Base-by-base conservation (phyloP, 2,329 filamentous ascomycete genomes). In the Parafenestella ontariensis region DNA sequence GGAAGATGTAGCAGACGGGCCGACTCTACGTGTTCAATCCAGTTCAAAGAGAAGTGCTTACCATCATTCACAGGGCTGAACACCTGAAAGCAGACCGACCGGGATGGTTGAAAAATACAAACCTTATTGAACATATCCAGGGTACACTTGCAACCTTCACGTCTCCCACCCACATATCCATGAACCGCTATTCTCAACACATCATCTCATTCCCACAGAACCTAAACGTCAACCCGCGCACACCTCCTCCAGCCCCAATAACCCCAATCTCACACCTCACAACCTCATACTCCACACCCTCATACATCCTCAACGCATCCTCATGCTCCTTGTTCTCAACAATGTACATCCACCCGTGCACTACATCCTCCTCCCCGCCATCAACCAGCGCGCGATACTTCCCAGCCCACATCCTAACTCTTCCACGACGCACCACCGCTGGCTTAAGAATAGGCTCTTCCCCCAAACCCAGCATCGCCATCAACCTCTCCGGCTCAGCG, bases 381-480 rank as follows among this genome's bases (percentile, higher is more conserved):
- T 58, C 54, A 13, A 58, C 42, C 26, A 58, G 23, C 18, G 50
- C 50, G n/a, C 34, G 28, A 36, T 54, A 44, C 20, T 54, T 48
- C 5, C 41, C 40, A 21, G 29, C 46, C 43, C 47, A 54, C 15
- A 39, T 52, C 28, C 26, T 52, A 8, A 54, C 8, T 2, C 11
- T 31, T 10, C 28, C 28, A 31, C 28, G 7, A 10, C 28, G 28
- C 28, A 31, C 28, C 28, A 31, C 28, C 8, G 11, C 28, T 10
- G 8, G 8, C 28, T 9, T 31, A 31, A 31, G 28, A 9, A 31
- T 31, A 13, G 28, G 17, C 24, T 23, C 26, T 21, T 34, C 17
- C 7, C 23, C 20, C 15, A 42, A 11, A 0, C 37, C 46, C 5
- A 34, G 13, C 1, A 42, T 21, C 9, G 23, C 17, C 17, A 10